Evolutionary conservation across 164 flowering plant genomes (phyloP), one percentile per base, ranked within the genome.

Genomic region (Annona squamosa): DNA sequence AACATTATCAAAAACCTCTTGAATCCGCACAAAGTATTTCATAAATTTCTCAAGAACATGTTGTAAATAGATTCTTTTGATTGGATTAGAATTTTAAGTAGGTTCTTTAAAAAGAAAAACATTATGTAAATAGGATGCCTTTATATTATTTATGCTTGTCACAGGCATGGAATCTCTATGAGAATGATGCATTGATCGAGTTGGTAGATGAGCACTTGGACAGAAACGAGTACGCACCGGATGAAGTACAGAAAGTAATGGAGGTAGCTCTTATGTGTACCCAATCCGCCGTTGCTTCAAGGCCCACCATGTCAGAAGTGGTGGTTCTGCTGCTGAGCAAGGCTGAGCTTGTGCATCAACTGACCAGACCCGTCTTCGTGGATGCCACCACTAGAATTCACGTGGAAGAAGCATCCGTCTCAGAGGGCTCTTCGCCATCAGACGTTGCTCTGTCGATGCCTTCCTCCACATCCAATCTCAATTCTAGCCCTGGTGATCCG

Each of bases 251-350:
- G 74, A 87, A 67, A 48, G 68, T 79, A 17, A 79, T 85, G 13
- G 84, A 84, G 76, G 76, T 87, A 26, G 87, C 82, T 19, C 71
- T 87, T 64, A 19, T 80, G 76, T 87, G 90, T 77, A 85, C 85
- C 43, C 90, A 85, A 67, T 65, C 87, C 12, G 57, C 77, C 0
- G 75, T 79, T 62, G 57, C 84, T 45, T 45, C 59, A 18, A 82
- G 88, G 75, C 87, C 88, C 2, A 73, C 83, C 4, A 86, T 86
- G 88, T 82, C 88, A n/a, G 87, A 86, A 77, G 79, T 84, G 2
- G 76, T 81, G 5, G 77, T 73, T 41, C 26, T 81, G 75, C 77
- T 86, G 0, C 66, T 65, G 66, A 81, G 76, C 72, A 82, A 73
- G 37, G 73, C 77, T 2, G 13, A 67, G 6, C 0, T 61, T 1